These are phyloP conservation scores for Retiboletus fuscus DNA, from an alignment of 1,284 basidiomycete species.

Conservation along the genomic window DNA sequence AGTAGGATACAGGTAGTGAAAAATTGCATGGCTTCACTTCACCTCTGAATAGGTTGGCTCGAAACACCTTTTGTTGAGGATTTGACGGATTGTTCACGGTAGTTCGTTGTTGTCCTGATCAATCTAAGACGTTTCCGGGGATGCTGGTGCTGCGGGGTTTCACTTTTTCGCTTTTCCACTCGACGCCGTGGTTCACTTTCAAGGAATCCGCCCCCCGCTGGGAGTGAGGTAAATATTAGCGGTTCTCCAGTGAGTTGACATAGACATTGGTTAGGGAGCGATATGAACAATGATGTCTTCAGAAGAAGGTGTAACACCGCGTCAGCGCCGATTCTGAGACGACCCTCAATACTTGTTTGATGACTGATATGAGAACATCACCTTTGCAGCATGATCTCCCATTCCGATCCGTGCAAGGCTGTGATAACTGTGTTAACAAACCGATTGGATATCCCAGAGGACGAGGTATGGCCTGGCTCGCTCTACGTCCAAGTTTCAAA, in stretches of 20 bases:
- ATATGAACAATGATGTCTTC: constrained; percentile 76
- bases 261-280: constrained; percentile 82
- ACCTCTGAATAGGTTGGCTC: constrained; percentile 42
- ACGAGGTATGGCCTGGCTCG: constrained; percentile 36
- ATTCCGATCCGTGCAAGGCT: constrained; percentile 71
- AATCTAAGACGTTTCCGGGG: constrained; percentile 46
- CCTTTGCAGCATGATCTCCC: constrained; percentile 75
- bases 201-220: constrained; percentile 32
- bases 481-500: constrained; percentile 27
- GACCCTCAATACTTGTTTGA: constrained; percentile 8
- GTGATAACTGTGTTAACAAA: constrained; percentile 83
- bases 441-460: constrained; percentile 64
- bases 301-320: constrained; percentile 80
- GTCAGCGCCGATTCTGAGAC: constrained; percentile 73
- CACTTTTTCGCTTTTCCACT: constrained; percentile 44
- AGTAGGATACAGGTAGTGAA: constrained; percentile 34
- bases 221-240: constrained; percentile 62
- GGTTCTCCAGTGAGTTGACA: constrained; percentile 83
- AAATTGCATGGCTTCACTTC: constrained; percentile 1
- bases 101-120: constrained; percentile 13
- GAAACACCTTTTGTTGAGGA: constrained; percentile 14
- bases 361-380: constrained; percentile 44
- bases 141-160: constrained; percentile 27
- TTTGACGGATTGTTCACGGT: constrained; percentile 18
- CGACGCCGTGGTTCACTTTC: constrained; percentile 16